These are phyloP conservation scores for Neophaeococcomyces aloes DNA, from an alignment of 2,329 filamentous ascomycete species.

Conservation along the genomic window DNA sequence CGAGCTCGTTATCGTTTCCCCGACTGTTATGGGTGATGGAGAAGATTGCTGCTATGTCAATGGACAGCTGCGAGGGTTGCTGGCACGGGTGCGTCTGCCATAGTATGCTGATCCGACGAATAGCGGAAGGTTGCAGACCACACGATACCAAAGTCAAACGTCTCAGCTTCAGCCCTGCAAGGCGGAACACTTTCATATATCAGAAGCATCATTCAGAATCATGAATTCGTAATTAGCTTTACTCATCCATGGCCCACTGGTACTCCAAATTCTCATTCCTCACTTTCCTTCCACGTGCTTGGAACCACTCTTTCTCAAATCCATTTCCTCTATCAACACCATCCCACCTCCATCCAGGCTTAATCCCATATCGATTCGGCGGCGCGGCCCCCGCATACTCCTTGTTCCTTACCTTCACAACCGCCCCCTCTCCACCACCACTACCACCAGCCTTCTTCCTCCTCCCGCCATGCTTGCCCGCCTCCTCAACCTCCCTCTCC, in stretches of 20 bases:
- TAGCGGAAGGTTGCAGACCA: too few relatives aligned
- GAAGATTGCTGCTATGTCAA: too few relatives aligned
- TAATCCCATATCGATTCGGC: slow-evolving; percentile 89
- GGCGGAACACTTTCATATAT: too few relatives aligned
- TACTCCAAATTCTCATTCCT: slow-evolving; percentile 75
- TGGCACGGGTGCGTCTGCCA: too few relatives aligned
- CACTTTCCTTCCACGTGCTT: slow-evolving; percentile 66
- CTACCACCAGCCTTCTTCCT: slow-evolving; percentile 30
- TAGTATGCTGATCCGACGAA: too few relatives aligned
- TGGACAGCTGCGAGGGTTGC: too few relatives aligned
- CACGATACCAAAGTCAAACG: too few relatives aligned
- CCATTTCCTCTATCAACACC: slow-evolving; percentile 89
- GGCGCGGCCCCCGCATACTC: slow-evolving; percentile 68
- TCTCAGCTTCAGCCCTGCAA: too few relatives aligned
- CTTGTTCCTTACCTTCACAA: slow-evolving; percentile 46
- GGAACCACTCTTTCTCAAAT: slow-evolving; percentile 89
- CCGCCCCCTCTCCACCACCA: slow-evolving; percentile 22
- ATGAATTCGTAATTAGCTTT: slow-evolving; percentile 16
- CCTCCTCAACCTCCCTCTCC: slow-evolving; percentile 34
- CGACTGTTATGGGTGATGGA: too few relatives aligned
- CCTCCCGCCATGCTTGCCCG: slow-evolving; percentile 49
- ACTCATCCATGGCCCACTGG: slow-evolving; percentile 94
- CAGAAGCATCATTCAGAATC: too few relatives aligned
- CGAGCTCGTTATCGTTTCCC: too few relatives aligned
- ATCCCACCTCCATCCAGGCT: slow-evolving; percentile 90